These are phyloP conservation scores for Phialophora tarda DNA, from an alignment of 2,329 filamentous ascomycete species.

Conservation along the genomic window DNA sequence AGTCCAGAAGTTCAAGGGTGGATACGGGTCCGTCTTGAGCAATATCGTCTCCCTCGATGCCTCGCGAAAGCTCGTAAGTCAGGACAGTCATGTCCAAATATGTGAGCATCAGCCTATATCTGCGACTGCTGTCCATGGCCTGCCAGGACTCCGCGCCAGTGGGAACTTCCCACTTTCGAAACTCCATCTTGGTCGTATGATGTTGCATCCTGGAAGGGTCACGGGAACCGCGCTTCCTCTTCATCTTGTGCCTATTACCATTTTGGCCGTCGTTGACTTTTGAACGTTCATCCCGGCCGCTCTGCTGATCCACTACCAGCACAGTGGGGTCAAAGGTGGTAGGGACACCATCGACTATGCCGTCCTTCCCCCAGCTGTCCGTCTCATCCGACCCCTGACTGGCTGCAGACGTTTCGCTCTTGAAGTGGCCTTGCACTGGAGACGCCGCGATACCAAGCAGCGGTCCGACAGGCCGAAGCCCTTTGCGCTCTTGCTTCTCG, in stretches of 20 bases:
- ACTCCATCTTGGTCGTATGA: constrained; percentile 20
- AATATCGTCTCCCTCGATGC: constrained; percentile 35
- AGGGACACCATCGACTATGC: constrained; percentile 33
- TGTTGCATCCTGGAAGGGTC: not conserved
- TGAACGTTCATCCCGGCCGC: not conserved
- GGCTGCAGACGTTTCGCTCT: constrained; percentile 15
- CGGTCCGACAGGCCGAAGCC: constrained; percentile 49
- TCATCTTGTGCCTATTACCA: constrained; percentile 15
- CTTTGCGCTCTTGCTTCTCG: constrained; percentile 53
- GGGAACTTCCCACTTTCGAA: constrained; percentile 30
- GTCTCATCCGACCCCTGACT: constrained; percentile 34
- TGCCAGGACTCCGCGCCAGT: constrained; percentile 45
- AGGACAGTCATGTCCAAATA: constrained; percentile 63
- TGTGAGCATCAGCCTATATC: constrained; percentile 61
- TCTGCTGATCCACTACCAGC: constrained; percentile 23
- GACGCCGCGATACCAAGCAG: constrained; percentile 63
- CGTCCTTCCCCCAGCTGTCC: constrained; percentile 32
- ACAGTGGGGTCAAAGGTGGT: constrained; percentile 36
- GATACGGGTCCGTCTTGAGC: constrained; percentile 24
- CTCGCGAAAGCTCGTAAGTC: constrained; percentile 62
- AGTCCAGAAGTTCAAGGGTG: constrained; percentile 28
- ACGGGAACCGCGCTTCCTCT: constrained; percentile 21
- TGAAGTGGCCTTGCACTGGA: constrained; percentile 58
- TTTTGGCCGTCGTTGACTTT: not conserved
- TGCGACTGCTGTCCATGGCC: constrained; percentile 49